These are phyloP conservation scores for Ambrosiella beaveri DNA, from an alignment of 2,329 filamentous ascomycete species.

Conservation along the genomic window DNA sequence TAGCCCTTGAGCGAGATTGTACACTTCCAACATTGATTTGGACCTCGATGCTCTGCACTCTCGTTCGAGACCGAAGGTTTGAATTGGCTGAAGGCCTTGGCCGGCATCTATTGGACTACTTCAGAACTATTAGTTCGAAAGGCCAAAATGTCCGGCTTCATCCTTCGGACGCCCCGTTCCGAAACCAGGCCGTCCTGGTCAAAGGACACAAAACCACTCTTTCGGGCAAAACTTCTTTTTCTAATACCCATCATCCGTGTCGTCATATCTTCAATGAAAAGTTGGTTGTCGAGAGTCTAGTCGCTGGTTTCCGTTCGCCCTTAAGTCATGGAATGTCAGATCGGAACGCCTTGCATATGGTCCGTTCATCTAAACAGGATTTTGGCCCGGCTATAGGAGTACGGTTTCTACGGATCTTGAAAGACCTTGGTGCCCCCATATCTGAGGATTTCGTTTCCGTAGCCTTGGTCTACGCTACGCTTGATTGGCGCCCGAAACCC, in stretches of 20 bases:
- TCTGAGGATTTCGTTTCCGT: neutral
- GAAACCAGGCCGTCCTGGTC: neutral
- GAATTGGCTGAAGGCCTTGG: conserved; percentile 2
- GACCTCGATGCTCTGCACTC: conserved; percentile 1
- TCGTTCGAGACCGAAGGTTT: conserved; percentile 3
- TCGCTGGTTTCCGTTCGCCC: conserved; percentile 6
- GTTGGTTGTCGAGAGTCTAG: conserved; percentile 9
- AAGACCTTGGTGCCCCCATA: conserved; percentile 5
- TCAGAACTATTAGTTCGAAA: neutral
- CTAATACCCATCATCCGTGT: conserved; percentile 8
- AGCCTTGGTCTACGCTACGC: conserved; percentile 8
- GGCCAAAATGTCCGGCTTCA: conserved; percentile 5
- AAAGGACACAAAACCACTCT: conserved; percentile 1
- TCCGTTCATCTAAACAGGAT: neutral
- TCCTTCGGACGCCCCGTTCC: conserved; percentile 9
- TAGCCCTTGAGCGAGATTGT: conserved; percentile 8
- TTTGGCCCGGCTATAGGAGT: conserved; percentile 11
- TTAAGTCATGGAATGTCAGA: neutral
- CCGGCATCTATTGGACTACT: neutral
- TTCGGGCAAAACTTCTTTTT: conserved; percentile 1
- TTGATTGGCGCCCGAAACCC: conserved; percentile 11
- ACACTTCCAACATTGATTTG: conserved; percentile 5
- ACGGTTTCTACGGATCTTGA: conserved; percentile 5
- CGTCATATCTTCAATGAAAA: conserved; percentile 11
- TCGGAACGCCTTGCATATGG: neutral